Evolutionary conservation across 768 basidiomycete species (phyloP), one percentile per base, ranked within the genome.

Genomic region (Suillus subluteus): DNA sequence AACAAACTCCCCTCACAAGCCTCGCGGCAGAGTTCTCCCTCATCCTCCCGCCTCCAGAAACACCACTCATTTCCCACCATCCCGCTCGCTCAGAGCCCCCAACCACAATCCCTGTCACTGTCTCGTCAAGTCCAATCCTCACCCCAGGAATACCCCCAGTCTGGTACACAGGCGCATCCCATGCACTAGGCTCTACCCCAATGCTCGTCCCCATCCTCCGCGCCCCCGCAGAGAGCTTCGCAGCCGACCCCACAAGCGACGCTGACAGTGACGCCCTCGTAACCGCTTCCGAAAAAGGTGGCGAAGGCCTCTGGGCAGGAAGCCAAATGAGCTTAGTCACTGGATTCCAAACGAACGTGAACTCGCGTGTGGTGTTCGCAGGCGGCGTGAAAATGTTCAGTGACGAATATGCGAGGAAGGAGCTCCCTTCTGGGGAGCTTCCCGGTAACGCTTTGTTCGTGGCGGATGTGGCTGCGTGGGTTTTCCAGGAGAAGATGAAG

Each of bases 11-110:
- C 50, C 81, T 96, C 12, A 83, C 88, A 15, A 87, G 91, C 15
- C 86, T 97, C 64, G 94, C 95, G 0, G 78, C 94, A 59, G 98
- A 99, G 81, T 99, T 99, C 82, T 92, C 92, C 44, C 84, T 99
- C 65, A 87, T 95, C 62, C 90, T 94, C 32, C 92, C 93, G 21
- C 94, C 95, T 6, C 91, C 95, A 2, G 90, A 90, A 2, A 91
- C 90, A 0, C 90, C 91, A 2, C 85, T 98, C 59, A 74, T 97
- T 68, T 96, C 96, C 4, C 93, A 97, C 77, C 94, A 95, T 82
- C 89, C 89, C 32, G 84, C 87, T 73, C 87, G 92, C 48, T 78
- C 86, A n/a, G 85, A 85, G n/a, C 82, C 87, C 0, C 78, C 86
- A 1, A 86, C 84, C 0, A 80, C 92, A 32, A 84, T 95, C 40